Evolutionary conservation across 345 rosid species (phyloP), one percentile per base, ranked within the genome.

Genomic region (Mallotus nudiflorus): DNA sequence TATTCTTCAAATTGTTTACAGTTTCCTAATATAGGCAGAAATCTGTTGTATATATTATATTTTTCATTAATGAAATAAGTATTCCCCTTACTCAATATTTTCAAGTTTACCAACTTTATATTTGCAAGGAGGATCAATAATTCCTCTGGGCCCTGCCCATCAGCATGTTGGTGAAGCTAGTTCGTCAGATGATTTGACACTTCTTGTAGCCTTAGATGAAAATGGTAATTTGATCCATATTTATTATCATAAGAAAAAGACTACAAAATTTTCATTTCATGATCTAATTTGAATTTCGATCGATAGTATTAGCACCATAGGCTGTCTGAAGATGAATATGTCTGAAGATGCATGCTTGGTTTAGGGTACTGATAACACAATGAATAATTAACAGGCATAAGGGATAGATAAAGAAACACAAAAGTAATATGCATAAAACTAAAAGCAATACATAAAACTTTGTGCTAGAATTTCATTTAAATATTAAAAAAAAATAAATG

Each of bases 51-150:
- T n/a, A n/a, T n/a, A n/a, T n/a, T n/a, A n/a, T n/a, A n/a, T n/a
- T n/a, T n/a, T n/a, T n/a, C n/a, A n/a, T n/a, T n/a, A n/a, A n/a
- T n/a, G n/a, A n/a, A n/a, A n/a, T n/a, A n/a, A n/a, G n/a, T n/a
- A n/a, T n/a, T n/a, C n/a, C n/a, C n/a, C n/a, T n/a, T n/a, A n/a
- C n/a, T n/a, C n/a, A n/a, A n/a, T n/a, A n/a, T n/a, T n/a, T n/a
- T n/a, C n/a, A n/a, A n/a, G n/a, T n/a, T n/a, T n/a, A 68, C 98
- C 97, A 33, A 73, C 83, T 14, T 81, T 93, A 77, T 89, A 81
- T 82, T 87, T 91, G 84, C 91, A 78, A 89, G 97, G 97, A 25
- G 98, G 98, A 80, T 87, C 88, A 71, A 88, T 93, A 71, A 79
- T 93, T 82, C n/a, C 85, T 35, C 39, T 80, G 68, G 90, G 87